Conservation (phyloP, 495 filamentous ascomycete genomes). For the Neurospora hispaniola region DNA sequence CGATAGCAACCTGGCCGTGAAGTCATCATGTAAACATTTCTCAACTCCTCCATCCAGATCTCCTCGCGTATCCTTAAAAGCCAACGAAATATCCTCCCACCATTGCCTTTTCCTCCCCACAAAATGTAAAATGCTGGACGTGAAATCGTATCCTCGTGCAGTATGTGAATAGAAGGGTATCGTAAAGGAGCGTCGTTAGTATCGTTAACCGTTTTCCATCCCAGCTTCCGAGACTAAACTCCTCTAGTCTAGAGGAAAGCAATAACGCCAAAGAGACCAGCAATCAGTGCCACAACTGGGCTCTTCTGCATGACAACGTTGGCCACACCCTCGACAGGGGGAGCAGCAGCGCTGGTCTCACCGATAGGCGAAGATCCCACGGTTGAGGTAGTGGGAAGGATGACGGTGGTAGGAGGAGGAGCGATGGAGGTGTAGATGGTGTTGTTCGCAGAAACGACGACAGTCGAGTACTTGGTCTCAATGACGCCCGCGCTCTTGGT, state of each 20-base stretch:
- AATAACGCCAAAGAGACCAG: slow-evolving; percentile 28
- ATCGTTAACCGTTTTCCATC: background rate
- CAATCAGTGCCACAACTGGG: slow-evolving; percentile 23
- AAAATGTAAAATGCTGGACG: background rate
- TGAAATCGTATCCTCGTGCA: background rate
- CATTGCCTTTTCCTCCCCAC: background rate
- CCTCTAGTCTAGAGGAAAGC: slow-evolving; percentile 27
- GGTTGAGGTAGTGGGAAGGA: slow-evolving; percentile 21
- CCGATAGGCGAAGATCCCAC: slow-evolving; percentile 1
- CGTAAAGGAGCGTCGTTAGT: background rate
- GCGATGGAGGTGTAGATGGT: slow-evolving; percentile 11
- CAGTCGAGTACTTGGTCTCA: slow-evolving; percentile 19
- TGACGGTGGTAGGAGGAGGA: slow-evolving; percentile 15
- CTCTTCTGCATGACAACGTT: slow-evolving; percentile 12
- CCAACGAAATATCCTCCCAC: background rate
- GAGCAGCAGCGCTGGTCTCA: slow-evolving; percentile 1
- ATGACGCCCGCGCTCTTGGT: slow-evolving; percentile 22
- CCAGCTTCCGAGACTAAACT: background rate
- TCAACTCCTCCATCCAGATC: background rate
- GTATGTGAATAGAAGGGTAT: background rate
- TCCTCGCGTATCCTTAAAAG: background rate
- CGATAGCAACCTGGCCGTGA: background rate
- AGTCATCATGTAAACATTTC: background rate
- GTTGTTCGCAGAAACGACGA: slow-evolving; percentile 12
- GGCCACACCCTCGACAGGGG: slow-evolving; percentile 17